These are phyloP conservation scores for Capronia coronata DNA, from an alignment of 2,329 filamentous ascomycete species.

Conservation along the genomic window DNA sequence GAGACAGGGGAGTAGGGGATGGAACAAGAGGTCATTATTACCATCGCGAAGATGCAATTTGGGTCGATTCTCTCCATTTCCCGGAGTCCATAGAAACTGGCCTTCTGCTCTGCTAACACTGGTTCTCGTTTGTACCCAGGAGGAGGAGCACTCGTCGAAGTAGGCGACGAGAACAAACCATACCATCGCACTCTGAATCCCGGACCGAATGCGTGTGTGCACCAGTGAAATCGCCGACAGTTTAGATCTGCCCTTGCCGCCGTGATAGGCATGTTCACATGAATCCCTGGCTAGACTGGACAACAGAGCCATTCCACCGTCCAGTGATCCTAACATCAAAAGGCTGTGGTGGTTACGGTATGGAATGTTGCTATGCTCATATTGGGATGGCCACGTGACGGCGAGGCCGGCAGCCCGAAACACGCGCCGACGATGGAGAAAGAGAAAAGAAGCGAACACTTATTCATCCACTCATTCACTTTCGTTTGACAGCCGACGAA, in stretches of 20 bases:
- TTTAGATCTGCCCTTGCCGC: not conserved
- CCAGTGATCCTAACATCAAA: too few relatives aligned
- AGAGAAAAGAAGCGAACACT: not conserved
- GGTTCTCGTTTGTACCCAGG: not conserved
- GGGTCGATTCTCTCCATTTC: too few relatives aligned
- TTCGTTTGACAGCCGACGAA: constrained; percentile 10
- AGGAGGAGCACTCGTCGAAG: not conserved
- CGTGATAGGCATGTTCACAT: too few relatives aligned
- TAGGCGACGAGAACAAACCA: not conserved
- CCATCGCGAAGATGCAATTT: too few relatives aligned
- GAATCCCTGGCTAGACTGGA: too few relatives aligned
- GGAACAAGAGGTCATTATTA: too few relatives aligned
- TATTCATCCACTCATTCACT: not conserved
- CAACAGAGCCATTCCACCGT: too few relatives aligned
- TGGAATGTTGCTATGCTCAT: too few relatives aligned
- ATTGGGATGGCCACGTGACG: too few relatives aligned
- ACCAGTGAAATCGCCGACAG: constrained; percentile 4
- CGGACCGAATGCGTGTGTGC: not conserved
- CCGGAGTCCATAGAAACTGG: not conserved
- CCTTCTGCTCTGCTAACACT: not conserved
- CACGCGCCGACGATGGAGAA: not conserved
- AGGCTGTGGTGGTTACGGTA: too few relatives aligned
- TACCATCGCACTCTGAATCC: not conserved
- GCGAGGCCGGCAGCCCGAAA: not conserved
- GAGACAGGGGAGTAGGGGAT: too few relatives aligned